These are phyloP conservation scores for Chalaropsis thielavioides DNA, from an alignment of 2,329 filamentous ascomycete genomes.

Conservation along the genomic window DNA sequence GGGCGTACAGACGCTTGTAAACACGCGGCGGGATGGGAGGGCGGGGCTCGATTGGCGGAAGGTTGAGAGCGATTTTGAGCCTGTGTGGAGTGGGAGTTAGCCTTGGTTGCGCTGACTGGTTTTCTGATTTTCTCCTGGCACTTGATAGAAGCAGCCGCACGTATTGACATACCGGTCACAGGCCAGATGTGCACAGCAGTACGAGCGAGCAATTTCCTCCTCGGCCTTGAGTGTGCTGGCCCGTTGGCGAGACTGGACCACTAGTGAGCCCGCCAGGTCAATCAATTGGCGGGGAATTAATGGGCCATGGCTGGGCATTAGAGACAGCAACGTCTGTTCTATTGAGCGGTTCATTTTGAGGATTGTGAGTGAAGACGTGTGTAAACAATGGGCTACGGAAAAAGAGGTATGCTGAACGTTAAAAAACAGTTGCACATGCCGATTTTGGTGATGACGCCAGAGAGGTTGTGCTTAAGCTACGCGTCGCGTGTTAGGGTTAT, in stretches of 20 bases:
- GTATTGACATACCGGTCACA: constrained; percentile 54
- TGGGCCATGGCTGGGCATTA: constrained; percentile 58
- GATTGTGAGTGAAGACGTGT: not conserved
- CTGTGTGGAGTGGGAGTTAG: constrained; percentile 29
- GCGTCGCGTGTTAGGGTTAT: not conserved
- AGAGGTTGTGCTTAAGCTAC: not conserved
- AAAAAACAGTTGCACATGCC: too few species aligned
- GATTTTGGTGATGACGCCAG: not conserved
- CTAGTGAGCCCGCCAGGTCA: constrained; percentile 55
- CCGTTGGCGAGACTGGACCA: constrained; percentile 66
- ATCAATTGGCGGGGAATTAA: constrained; percentile 54
- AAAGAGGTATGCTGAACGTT: too few species aligned
- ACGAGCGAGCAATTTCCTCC: constrained; percentile 73
- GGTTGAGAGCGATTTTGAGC: constrained; percentile 58
- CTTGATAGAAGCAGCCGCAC: not conserved
- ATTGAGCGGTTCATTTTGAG: constrained; percentile 55
- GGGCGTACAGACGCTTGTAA: constrained; percentile 71
- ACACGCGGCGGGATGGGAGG: constrained; percentile 66
- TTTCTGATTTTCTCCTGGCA: not conserved
- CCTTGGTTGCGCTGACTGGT: not conserved
- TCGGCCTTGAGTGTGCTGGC: constrained; percentile 67
- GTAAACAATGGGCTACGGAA: not conserved
- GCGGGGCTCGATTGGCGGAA: constrained; percentile 59
- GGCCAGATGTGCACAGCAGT: constrained; percentile 77
- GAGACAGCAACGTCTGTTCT: constrained; percentile 55